A percentile compares a stretch with the other conserved stretches of the same genome.
phyloP scores from a whole-genome alignment of 108 stramenopile species.

The Pseudonitzschia pungens region DNA sequence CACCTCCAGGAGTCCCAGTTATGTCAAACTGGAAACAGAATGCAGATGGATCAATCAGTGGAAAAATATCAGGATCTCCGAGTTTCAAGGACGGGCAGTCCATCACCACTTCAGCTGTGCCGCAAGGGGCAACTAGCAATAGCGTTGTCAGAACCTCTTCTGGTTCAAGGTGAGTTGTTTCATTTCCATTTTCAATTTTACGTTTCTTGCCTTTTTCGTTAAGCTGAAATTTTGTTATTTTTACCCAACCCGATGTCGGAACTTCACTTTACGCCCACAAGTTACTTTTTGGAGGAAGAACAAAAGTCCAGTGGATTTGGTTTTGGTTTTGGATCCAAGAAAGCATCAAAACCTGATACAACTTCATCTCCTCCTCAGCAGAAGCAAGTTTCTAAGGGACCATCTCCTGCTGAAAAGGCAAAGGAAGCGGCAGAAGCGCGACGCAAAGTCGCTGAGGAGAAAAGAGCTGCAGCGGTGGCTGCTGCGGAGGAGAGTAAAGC shows the following conservation, averaged over 20 bases:
- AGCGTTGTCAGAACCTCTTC: slow-evolving; percentile 63
- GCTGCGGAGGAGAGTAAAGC: slow-evolving; percentile 30
- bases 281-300: slow-evolving; percentile 31
- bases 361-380: not conserved
- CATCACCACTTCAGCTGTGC: slow-evolving; percentile 60
- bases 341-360: not conserved
- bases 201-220: not conserved
- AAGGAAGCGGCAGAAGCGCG: slow-evolving; percentile 26
- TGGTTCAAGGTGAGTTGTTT: slow-evolving; percentile 51
- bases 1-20: slow-evolving; percentile 69
- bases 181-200: not conserved
- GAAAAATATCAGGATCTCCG: slow-evolving; percentile 65
- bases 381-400: not conserved
- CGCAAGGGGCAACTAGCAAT: slow-evolving; percentile 45
- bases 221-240: slow-evolving; percentile 1
- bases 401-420: slow-evolving; percentile 13
- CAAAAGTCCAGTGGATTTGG: not conserved
- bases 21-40: slow-evolving; percentile 65
- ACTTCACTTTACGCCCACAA: not conserved
- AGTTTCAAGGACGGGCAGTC: slow-evolving; percentile 68
- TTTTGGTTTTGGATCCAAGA: not conserved
- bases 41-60: slow-evolving; percentile 64
- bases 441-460: slow-evolving; percentile 18
- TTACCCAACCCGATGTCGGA: not conserved
- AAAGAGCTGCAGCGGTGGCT: slow-evolving; percentile 18